Conservation (phyloP, 2,329 filamentous ascomycete genomes). For the Talaromyces sp. region DNA sequence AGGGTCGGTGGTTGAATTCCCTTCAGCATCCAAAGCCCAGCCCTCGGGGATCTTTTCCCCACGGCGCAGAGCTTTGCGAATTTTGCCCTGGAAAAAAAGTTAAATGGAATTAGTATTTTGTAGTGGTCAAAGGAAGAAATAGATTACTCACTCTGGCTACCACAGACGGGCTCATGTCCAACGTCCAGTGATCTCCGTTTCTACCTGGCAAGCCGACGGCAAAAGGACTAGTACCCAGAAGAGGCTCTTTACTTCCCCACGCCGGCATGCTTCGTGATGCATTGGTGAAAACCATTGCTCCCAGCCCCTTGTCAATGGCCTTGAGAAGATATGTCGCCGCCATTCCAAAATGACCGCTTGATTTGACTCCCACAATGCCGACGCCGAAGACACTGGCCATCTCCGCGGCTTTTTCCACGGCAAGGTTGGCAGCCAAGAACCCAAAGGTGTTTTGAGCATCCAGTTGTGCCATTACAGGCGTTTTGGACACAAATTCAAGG, state of each 20-base stretch:
- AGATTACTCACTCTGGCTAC: slow-evolving; percentile 12
- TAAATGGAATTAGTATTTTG: neutral
- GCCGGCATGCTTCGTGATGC: slow-evolving; percentile 27
- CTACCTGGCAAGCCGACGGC: slow-evolving; percentile 9
- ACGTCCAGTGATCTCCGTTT: slow-evolving; percentile 13
- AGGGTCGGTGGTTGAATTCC: slow-evolving; percentile 17
- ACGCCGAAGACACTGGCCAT: slow-evolving; percentile 17
- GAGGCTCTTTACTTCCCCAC: slow-evolving; percentile 22
- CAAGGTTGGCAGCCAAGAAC: slow-evolving; percentile 20
- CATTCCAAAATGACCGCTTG: slow-evolving; percentile 25
- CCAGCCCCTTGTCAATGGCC: slow-evolving; percentile 17
- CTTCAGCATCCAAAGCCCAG: slow-evolving; percentile 19
- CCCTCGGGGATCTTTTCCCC: slow-evolving; percentile 20
- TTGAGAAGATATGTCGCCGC: slow-evolving; percentile 20
- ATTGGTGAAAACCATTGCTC: slow-evolving; percentile 31
- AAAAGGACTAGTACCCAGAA: slow-evolving; percentile 13
- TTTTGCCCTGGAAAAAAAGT: slow-evolving; percentile 15
- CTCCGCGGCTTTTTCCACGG: slow-evolving; percentile 15
- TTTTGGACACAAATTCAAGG: slow-evolving; percentile 16
- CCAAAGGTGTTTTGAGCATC: slow-evolving; percentile 26
- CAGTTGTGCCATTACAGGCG: slow-evolving; percentile 21
- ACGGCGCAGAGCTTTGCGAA: slow-evolving; percentile 18
- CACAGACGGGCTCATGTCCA: slow-evolving; percentile 21
- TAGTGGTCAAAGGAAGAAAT: neutral
- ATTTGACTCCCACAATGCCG: slow-evolving; percentile 19